Evolutionary conservation across 345 rosid species (phyloP), one percentile per base, ranked within the genome.

Genomic region (Dipteronia sinensis): DNA sequence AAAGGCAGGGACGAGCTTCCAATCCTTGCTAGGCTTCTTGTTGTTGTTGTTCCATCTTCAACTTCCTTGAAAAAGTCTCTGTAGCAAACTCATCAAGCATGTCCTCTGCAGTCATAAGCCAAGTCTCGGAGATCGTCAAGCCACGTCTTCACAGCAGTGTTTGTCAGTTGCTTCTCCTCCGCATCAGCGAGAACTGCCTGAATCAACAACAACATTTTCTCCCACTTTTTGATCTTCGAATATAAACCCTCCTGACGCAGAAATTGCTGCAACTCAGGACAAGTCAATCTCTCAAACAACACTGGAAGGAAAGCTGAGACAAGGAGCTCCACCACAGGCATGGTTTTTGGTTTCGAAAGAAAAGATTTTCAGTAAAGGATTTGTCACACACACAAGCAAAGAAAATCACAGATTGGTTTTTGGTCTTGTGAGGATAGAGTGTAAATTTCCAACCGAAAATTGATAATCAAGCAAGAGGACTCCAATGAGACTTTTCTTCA

Each of bases 21-120:
- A 15, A 42, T 9, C 13, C 4, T 6, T 16, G 61, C 42, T 23
- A 7, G 42, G 1, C 27, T 27, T 27, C n/a, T 31, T 31, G 6
- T 27, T 53, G 70, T 6, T 20, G 29, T 19, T 44, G n/a, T 8
- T 67, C 55, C 22, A 10, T 47, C 55, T 6, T 42, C 31, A 67
- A 20, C 71, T 42, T 42, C 17, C 71, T 15, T 12, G 11, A 19
- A 11, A 19, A 20, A 9, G 55, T 34, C 49, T 68, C 56, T 0
- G 51, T 68, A 23, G 6, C 65, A 38, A 74, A 58, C 42, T 67
- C 74, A 0, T 79, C 78, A 0, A 67, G 70, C 7, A 59, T 11
- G 22, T 80, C 82, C 15, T 74, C 82, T 3, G 49, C 66, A 1
- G n/a, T 79, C 78, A 29, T 67, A 80, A 20, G 75, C 73, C 46